These are phyloP conservation scores for Cladosporium cucumerinum DNA, from an alignment of 2,329 filamentous ascomycete species.

Conservation along the genomic window DNA sequence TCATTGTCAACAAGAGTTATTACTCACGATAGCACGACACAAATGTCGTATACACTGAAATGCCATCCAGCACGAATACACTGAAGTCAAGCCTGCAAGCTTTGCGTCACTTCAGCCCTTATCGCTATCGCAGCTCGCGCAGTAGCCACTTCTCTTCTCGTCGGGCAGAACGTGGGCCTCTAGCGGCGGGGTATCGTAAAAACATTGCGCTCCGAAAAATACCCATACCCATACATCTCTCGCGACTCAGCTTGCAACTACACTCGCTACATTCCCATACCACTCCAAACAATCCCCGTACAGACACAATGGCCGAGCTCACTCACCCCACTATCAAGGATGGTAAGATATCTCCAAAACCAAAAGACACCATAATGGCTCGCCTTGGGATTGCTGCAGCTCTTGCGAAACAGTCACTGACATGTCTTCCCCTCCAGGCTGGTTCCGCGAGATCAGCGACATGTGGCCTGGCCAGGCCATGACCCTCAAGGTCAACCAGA, in stretches of 20 bases:
- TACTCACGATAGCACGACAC: too few species aligned
- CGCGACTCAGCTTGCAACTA: slow-evolving; percentile 2
- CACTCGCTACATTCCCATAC: background rate
- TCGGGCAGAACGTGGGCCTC: slow-evolving; percentile 2
- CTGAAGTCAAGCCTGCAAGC: background rate
- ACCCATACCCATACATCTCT: background rate
- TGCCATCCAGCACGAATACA: background rate
- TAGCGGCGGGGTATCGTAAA: slow-evolving; percentile 1
- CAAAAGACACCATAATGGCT: slow-evolving; percentile 14
- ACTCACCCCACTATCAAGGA: slow-evolving; percentile 71
- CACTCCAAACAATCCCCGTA: background rate
- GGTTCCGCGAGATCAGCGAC: slow-evolving; percentile 97
- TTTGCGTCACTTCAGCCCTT: slow-evolving; percentile 1
- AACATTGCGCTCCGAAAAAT: slow-evolving; percentile 1
- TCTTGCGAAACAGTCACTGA: slow-evolving; percentile 17
- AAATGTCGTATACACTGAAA: background rate
- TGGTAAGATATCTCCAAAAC: slow-evolving; percentile 46
- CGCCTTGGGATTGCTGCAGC: slow-evolving; percentile 1
- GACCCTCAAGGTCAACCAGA: slow-evolving; percentile 96
- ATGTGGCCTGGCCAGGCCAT: slow-evolving; percentile 99
- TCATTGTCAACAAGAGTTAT: background rate
- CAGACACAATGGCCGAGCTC: slow-evolving; percentile 60
- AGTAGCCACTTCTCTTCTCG: background rate
- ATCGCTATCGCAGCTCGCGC: background rate
- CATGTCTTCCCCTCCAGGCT: slow-evolving; percentile 58